Conservation (phyloP, 202 grass and related monocot species). For the Brachypodium distachyon region DNA sequence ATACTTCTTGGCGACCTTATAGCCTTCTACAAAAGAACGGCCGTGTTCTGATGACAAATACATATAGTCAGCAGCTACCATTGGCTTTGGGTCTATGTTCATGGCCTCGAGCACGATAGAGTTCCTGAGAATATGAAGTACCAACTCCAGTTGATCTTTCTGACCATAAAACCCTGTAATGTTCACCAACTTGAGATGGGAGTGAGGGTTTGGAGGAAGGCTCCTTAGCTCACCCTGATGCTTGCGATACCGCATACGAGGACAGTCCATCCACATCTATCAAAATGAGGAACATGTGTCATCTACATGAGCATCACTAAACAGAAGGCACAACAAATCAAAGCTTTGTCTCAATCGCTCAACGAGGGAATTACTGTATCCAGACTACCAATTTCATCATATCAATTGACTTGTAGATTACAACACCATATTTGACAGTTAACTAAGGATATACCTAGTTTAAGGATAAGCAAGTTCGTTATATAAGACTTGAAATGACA, state of each 20-base stretch:
- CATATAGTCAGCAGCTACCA: background rate
- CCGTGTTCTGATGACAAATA: background rate
- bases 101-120: background rate
- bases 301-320: background rate
- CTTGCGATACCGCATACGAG: background rate
- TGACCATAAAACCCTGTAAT: background rate
- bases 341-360: background rate
- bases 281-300: background rate
- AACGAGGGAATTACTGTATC: no score
- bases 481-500: background rate
- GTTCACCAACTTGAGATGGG: background rate
- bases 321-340: background rate
- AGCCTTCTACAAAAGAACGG: background rate
- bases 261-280: background rate
- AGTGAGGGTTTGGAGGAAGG: background rate
- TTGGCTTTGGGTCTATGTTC: constrained; percentile 12
- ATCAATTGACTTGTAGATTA: no score
- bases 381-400: no score
- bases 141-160: constrained; percentile 9
- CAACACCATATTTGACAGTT: background rate
- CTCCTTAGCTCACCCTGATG: background rate
- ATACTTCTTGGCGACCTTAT: background rate
- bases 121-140: background rate
- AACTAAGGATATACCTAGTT: background rate
- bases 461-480: no score